Percentiles rank a stretch among this genome's conserved stretches.
Evolutionary conservation across 257 asterid genomes (phyloP).

Genomic region (Forsythia suspensa): DNA sequence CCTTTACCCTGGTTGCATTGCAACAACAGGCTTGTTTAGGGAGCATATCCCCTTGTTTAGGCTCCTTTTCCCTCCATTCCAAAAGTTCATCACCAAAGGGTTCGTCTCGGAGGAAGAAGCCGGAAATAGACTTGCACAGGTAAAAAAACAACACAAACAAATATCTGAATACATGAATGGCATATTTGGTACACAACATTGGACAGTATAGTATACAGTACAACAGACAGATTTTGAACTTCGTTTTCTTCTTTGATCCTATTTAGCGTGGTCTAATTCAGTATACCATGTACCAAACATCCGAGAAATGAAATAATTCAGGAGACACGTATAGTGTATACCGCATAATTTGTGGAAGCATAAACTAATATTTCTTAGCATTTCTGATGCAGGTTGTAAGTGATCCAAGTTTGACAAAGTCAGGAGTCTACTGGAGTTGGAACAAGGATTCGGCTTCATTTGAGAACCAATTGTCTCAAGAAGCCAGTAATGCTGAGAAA

Average conservation of each 20-base stretch:
- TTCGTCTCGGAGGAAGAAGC: conserved; percentile 88
- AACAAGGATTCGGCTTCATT: conserved; percentile 87
- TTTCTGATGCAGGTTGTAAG: conserved; percentile 63
- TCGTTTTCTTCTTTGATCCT: too few species aligned
- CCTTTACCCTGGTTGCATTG: conserved; percentile 96
- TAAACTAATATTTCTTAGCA: not conserved
- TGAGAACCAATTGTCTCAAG: conserved; percentile 82
- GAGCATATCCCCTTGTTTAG: conserved; percentile 89
- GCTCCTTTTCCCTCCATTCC: conserved; percentile 88
- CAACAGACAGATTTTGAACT: too few species aligned
- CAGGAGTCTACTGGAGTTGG: conserved; percentile 99
- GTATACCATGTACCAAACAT: too few species aligned
- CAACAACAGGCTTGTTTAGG: conserved; percentile 88
- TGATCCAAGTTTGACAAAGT: conserved; percentile 91
- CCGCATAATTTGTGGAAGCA: not conserved
- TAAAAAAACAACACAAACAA: not conserved
- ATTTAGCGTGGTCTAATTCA: too few species aligned
- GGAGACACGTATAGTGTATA: not conserved
- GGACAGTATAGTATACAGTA: not conserved
- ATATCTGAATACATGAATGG: too few species aligned
- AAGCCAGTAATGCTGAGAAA: conserved; percentile 78
- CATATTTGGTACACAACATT: too few species aligned
- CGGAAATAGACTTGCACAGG: conserved; percentile 95
- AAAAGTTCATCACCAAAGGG: conserved; percentile 90
- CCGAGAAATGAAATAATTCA: too few species aligned